Evolutionary conservation across 495 filamentous ascomycete genomes (phyloP), one percentile per base, ranked within the genome.

Genomic region (Penicillium daleae): DNA sequence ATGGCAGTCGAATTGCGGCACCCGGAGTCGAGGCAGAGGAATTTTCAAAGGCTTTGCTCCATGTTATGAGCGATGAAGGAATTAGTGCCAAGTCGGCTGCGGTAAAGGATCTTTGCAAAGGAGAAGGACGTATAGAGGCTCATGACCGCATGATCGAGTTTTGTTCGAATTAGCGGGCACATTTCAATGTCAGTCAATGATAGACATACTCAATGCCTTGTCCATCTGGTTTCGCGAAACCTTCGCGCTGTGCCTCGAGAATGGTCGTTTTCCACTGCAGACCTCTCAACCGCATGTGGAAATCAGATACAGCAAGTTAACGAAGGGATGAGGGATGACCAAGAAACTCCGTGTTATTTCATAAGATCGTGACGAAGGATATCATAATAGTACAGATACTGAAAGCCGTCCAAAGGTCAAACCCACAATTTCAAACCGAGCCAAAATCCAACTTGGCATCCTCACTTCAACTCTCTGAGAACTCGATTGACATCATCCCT

Each of bases 401-500:
- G 6, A 6, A 13, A 46, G 9, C 42, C 19, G 19, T 46, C 24
- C 42, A 22, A 46, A 46, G 21, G 13, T 24, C 19, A 21, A 24
- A 44, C 17, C n/a, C 19, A 21, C n/a, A 35, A 35, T 12, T 31
- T 3, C 7, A 19, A 2, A 53, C 15, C 27, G 31, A 33, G 19
- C 27, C 15, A 17, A 42, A 15, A n/a, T n/a, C 37, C 2, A 17
- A 15, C 37, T 6, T 15, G n/a, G 13, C 15, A 9, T 15, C 39
- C 12, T 61, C 37, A 69, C 4, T 42, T 33, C 52, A 77, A 58
- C 31, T 80, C 77, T 56, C 61, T 65, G 60, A 85, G 64, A 24
- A 81, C 78, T 26, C 67, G 68, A 51, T 77, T 62, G 13, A 86
- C 82, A 33, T 76, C 74, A 33, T 71, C 71, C 51, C 84, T 81